Conservation (phyloP, 306 rosid species). For the Sphenostylis stenocarpa region DNA sequence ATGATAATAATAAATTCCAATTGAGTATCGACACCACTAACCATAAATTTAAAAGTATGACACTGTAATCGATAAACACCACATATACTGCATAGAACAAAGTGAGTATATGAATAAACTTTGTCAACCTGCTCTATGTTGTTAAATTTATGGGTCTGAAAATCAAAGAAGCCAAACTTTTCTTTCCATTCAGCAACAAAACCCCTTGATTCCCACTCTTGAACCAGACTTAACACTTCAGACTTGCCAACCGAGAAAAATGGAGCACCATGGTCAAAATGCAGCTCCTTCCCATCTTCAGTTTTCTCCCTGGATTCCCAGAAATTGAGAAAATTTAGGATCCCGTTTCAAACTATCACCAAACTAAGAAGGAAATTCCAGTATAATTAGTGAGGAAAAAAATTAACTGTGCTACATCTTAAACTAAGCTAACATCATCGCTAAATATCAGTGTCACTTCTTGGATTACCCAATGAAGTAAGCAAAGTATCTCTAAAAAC, state of each 20-base stretch:
- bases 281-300: conserved; percentile 82
- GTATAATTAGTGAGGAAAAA: conserved; percentile 7
- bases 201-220: conserved; percentile 79
- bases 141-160: conserved; percentile 51
- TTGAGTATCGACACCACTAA: not conserved
- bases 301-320: conserved; percentile 55
- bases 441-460: not conserved
- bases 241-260: conserved; percentile 64
- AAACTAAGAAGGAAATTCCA: conserved; percentile 16
- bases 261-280: conserved; percentile 92
- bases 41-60: not conserved
- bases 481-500: not conserved
- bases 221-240: conserved; percentile 55
- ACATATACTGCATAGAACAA: not conserved
- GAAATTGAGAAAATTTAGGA: conserved; percentile 19
- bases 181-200: conserved; percentile 83
- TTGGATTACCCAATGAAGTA: not conserved
- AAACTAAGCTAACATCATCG: not conserved
- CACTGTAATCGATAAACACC: not conserved
- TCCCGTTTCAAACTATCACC: not conserved
- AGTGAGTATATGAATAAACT: conserved; percentile 8
- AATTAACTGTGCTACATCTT: not conserved
- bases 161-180: conserved; percentile 70
- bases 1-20: conserved; percentile 2
- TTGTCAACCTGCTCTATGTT: conserved; percentile 61